Conservation (phyloP, 176 grass and related monocot species). For the Phragmites australis region DNA sequence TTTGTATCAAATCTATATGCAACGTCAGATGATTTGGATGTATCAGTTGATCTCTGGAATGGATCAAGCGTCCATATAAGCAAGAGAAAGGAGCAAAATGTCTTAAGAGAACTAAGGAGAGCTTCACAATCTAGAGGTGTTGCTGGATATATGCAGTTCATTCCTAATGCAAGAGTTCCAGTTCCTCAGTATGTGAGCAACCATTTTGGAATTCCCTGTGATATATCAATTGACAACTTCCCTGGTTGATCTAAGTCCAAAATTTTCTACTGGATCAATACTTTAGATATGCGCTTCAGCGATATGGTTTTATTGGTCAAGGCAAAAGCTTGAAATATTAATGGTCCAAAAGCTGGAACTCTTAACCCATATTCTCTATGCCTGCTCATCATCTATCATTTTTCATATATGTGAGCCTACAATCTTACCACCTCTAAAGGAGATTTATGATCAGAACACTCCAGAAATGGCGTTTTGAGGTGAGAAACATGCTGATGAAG, state of each 20-base stretch:
- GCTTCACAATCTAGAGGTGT: constrained; percentile 50
- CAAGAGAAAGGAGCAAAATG: constrained; percentile 53
- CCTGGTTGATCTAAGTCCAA: constrained; percentile 72
- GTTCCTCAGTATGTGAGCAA: constrained; percentile 67
- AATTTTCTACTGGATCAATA: constrained; percentile 62
- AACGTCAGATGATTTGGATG: constrained; percentile 87
- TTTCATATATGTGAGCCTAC: constrained; percentile 66
- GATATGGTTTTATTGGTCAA: constrained; percentile 93
- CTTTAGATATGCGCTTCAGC: constrained; percentile 70
- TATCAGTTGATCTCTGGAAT: constrained; percentile 61
- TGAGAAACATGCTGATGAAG: constrained; percentile 51
- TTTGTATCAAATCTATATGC: constrained; percentile 82
- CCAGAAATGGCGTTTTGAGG: constrained; percentile 22
- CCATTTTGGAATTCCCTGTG: constrained; percentile 62
- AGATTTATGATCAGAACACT: constrained; percentile 64
- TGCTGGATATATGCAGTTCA: constrained; percentile 52
- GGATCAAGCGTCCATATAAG: constrained; percentile 1
- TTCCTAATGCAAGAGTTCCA: constrained; percentile 81
- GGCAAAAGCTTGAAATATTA: constrained; percentile 93
- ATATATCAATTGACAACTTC: constrained; percentile 76
- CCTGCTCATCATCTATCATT: constrained; percentile 79
- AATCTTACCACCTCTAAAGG: constrained; percentile 82
- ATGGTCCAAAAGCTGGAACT: constrained; percentile 78
- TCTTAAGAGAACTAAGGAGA: constrained; percentile 57
- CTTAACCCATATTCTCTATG: constrained; percentile 91